Evolutionary conservation across 345 rosid genomes (phyloP).

Genomic region (Salix dunnii): DNA sequence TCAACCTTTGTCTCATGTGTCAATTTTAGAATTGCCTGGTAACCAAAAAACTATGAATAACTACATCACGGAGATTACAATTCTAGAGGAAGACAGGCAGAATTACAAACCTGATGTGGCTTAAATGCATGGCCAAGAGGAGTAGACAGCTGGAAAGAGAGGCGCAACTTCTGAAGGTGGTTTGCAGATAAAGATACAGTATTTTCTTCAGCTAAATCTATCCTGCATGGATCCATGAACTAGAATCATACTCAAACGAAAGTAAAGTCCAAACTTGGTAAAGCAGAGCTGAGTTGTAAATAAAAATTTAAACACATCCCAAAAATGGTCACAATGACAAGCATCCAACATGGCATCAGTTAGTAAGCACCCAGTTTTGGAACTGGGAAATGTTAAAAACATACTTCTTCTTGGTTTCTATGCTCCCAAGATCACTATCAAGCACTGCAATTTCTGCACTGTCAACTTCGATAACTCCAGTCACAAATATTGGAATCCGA

Average conservation of each 20-base stretch:
- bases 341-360: neutral
- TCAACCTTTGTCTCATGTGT: conserved; percentile 84
- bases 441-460: conserved; percentile 72
- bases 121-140: conserved; percentile 65
- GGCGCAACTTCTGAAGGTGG: conserved; percentile 88
- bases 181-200: conserved; percentile 72
- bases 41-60: conserved; percentile 30
- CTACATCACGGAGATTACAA: neutral
- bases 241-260: neutral
- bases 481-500: conserved; percentile 53
- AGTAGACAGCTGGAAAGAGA: conserved; percentile 67
- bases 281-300: neutral
- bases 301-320: neutral
- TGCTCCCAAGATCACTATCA: conserved; percentile 77
- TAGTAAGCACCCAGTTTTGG: neutral
- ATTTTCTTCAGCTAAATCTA: conserved; percentile 64
- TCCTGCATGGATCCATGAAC: conserved; percentile 33
- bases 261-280: neutral
- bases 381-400: conserved; percentile 1
- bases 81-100: conserved; percentile 3
- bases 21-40: conserved; percentile 88
- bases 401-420: conserved; percentile 74
- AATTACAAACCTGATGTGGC: conserved; percentile 83
- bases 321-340: neutral
- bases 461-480: conserved; percentile 63